Evolutionary conservation across 768 basidiomycete genomes (phyloP).

Genomic region (Collybiopsis confluens): DNA sequence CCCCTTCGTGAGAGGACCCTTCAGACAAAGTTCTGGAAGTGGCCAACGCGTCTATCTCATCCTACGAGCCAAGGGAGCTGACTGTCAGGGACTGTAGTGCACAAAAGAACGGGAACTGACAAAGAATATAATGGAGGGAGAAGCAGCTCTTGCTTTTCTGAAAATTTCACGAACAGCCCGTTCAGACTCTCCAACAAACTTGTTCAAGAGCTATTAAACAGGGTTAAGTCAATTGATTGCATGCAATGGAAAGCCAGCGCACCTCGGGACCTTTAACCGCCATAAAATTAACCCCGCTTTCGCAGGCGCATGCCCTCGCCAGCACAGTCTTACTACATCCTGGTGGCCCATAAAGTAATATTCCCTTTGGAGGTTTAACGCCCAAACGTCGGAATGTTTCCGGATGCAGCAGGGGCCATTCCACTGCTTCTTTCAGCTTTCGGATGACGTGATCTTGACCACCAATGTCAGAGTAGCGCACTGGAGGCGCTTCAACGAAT

Average conservation of each 20-base stretch:
- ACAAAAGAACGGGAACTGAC: slow-evolving; percentile 41
- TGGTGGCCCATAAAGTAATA: slow-evolving; percentile 91
- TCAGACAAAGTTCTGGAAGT: slow-evolving; percentile 66
- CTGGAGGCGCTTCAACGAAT: slow-evolving; percentile 79
- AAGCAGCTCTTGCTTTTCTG: slow-evolving; percentile 87
- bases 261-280: slow-evolving; percentile 98
- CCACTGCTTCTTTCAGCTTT: slow-evolving; percentile 85
- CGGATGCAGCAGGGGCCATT: slow-evolving; percentile 90
- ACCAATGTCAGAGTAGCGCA: slow-evolving; percentile 86
- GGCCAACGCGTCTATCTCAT: slow-evolving; percentile 95
- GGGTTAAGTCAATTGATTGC: not conserved
- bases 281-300: slow-evolving; percentile 93
- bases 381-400: slow-evolving; percentile 86
- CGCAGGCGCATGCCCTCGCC: slow-evolving; percentile 87
- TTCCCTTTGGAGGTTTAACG: slow-evolving; percentile 82
- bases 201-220: slow-evolving; percentile 75
- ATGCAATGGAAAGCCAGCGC: slow-evolving; percentile 17
- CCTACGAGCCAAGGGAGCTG: slow-evolving; percentile 41
- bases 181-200: slow-evolving; percentile 97
- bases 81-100: not conserved
- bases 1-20: slow-evolving; percentile 72
- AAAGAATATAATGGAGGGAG: slow-evolving; percentile 96
- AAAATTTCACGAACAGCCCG: slow-evolving; percentile 93
- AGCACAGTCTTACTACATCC: slow-evolving; percentile 97
- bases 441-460: slow-evolving; percentile 80